These are phyloP conservation scores for Ormosia emarginata DNA, from an alignment of 306 rosid species.

Conservation along the genomic window DNA sequence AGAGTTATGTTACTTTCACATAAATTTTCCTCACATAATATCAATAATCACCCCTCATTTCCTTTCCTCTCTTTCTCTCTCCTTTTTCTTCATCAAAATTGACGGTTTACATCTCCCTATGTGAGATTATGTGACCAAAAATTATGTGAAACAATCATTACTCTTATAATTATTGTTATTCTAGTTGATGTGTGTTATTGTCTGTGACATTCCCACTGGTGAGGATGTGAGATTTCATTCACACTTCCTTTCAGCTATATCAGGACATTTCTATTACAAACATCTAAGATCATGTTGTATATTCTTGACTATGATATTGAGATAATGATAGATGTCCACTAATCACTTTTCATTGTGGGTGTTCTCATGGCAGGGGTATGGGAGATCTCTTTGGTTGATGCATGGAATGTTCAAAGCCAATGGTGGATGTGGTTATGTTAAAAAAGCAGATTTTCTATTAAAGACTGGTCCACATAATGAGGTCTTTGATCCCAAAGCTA, in stretches of 20 bases:
- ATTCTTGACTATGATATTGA: constrained; percentile 13
- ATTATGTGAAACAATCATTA: too few relatives aligned
- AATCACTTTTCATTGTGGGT: constrained; percentile 8
- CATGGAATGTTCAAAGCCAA: constrained; percentile 97
- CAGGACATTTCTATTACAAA: not conserved
- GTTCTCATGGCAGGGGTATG: constrained; percentile 63
- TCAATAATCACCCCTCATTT: too few relatives aligned
- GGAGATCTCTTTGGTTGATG: constrained; percentile 98
- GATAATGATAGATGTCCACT: constrained; percentile 15
- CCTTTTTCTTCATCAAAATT: too few relatives aligned
- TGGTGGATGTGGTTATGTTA: constrained; percentile 87
- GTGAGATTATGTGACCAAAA: too few relatives aligned
- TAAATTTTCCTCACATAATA: too few relatives aligned
- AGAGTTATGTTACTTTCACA: too few relatives aligned
- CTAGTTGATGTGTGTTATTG: not conserved
- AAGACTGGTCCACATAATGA: constrained; percentile 43
- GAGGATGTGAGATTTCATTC: constrained; percentile 3
- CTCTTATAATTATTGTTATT: not conserved
- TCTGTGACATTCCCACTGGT: not conserved
- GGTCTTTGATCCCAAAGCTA: constrained; percentile 66
- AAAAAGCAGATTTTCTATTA: constrained; percentile 85
- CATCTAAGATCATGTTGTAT: not conserved
- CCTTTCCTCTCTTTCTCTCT: too few relatives aligned
- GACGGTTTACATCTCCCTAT: too few relatives aligned
- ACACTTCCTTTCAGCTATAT: not conserved